phyloP scores from a whole-genome alignment of 352 stramenopile species.

The Globisporangium acanthophoron region DNA sequence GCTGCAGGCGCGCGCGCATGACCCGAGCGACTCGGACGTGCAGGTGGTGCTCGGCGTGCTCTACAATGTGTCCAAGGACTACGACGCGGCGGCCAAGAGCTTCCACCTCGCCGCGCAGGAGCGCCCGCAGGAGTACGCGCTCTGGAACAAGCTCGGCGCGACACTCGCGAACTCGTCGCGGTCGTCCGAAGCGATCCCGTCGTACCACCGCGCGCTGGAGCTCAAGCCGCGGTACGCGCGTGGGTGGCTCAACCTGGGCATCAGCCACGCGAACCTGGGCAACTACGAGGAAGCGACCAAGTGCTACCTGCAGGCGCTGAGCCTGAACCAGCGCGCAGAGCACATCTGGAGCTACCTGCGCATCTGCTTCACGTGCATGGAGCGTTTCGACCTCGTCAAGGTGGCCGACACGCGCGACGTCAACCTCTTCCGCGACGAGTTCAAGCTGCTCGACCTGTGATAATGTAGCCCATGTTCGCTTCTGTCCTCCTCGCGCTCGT shows the following conservation, averaged over 20 bases:
- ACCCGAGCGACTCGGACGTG: conserved; percentile 71
- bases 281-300: conserved; percentile 95
- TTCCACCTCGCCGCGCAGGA: conserved; percentile 85
- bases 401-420: conserved; percentile 85
- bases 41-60: conserved; percentile 94
- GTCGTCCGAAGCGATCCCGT: conserved; percentile 90
- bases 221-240: conserved; percentile 96
- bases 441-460: conserved; percentile 80
- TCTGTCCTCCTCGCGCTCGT: too few species aligned
- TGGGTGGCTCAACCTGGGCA: conserved; percentile 97
- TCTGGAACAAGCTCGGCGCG: conserved; percentile 98
- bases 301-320: conserved; percentile 96
- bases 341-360: conserved; percentile 99
- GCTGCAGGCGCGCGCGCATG: conserved; percentile 83
- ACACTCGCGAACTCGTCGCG: conserved; percentile 95
- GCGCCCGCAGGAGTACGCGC: conserved; percentile 90
- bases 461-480: too few species aligned
- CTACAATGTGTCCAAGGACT: conserved; percentile 97
- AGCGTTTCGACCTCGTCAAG: conserved; percentile 96
- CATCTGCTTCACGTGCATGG: conserved; percentile 96
- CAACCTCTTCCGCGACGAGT: conserved; percentile 73
- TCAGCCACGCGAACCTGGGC: conserved; percentile 94
- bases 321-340: conserved; percentile 92
- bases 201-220: conserved; percentile 91
- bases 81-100: conserved; percentile 87